Conservation (phyloP, 2,329 filamentous ascomycete genomes). For the Exophiala spinifera region DNA sequence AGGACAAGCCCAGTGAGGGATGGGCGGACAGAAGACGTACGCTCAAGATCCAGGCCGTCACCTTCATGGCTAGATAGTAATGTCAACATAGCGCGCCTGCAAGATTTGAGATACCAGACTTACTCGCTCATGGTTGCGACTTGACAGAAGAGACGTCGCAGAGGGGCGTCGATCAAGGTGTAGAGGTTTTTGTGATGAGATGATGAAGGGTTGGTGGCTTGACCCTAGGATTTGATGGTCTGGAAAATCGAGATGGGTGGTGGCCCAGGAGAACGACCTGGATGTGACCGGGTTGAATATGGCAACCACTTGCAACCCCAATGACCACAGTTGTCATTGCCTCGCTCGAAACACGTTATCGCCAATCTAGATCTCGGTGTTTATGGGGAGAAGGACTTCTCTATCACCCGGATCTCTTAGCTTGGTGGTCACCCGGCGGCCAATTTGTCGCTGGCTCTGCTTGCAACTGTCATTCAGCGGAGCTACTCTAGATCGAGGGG, state of each 20-base stretch:
- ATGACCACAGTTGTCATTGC: neutral
- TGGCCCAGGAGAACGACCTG: slow-evolving; percentile 28
- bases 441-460: too few relatives aligned
- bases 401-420: too few relatives aligned
- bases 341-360: neutral
- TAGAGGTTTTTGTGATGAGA: neutral
- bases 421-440: too few relatives aligned
- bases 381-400: too few relatives aligned
- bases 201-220: neutral
- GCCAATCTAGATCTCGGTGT: too few relatives aligned
- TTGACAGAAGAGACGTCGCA: neutral
- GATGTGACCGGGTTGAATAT: slow-evolving; percentile 21
- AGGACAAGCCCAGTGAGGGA: neutral
- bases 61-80: slow-evolving; percentile 19
- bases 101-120: slow-evolving; percentile 3
- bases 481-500: too few relatives aligned
- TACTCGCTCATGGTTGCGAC: slow-evolving; percentile 25
- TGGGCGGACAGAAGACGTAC: slow-evolving; percentile 7
- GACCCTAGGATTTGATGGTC: slow-evolving; percentile 3
- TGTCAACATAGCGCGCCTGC: slow-evolving; percentile 1
- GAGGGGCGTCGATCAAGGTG: neutral
- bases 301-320: neutral
- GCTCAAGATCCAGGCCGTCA: slow-evolving; percentile 21
- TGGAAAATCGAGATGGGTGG: slow-evolving; percentile 15
- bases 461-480: too few relatives aligned